Conservation (phyloP, 202 grass and related monocot genomes). For the Cymbopogon flexuosus region DNA sequence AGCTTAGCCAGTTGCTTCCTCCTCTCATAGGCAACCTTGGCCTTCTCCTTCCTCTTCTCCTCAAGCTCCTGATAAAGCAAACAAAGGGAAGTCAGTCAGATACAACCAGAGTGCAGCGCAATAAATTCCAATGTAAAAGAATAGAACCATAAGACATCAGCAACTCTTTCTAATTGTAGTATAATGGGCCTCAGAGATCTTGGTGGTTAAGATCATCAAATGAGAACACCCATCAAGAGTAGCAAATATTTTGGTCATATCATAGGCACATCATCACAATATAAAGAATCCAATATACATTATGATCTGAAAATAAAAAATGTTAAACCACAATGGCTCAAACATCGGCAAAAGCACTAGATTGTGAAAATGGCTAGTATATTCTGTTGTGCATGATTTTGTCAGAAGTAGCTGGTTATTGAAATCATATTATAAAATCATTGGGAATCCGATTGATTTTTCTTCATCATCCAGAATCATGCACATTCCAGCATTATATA, state of each 20-base stretch:
- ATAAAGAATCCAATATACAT: not conserved
- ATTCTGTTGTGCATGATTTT: no score
- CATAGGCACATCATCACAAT: conserved; percentile 20
- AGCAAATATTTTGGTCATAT: conserved; percentile 61
- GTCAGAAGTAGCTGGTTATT: no score
- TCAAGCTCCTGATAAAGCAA: conserved; percentile 50
- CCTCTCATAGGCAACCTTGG: conserved; percentile 75
- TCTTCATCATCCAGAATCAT: no score
- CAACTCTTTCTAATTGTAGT: not conserved
- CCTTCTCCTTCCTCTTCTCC: conserved; percentile 85
- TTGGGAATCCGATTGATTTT: no score
- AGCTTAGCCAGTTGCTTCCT: conserved; percentile 81
- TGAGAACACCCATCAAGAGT: conserved; percentile 52
- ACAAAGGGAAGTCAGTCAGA: not conserved
- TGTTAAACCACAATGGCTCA: not conserved
- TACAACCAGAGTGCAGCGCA: not conserved
- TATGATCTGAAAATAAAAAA: not conserved
- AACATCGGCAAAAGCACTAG: not conserved
- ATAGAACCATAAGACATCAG: not conserved
- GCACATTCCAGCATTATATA: no score
- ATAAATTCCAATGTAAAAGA: not conserved
- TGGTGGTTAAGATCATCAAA: conserved; percentile 53
- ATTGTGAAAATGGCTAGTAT: not conserved
- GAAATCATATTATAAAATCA: no score
- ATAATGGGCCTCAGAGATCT: conserved; percentile 40